These are phyloP conservation scores for Hygrocybe punicea DNA, from an alignment of 768 basidiomycete genomes.

Conservation along the genomic window DNA sequence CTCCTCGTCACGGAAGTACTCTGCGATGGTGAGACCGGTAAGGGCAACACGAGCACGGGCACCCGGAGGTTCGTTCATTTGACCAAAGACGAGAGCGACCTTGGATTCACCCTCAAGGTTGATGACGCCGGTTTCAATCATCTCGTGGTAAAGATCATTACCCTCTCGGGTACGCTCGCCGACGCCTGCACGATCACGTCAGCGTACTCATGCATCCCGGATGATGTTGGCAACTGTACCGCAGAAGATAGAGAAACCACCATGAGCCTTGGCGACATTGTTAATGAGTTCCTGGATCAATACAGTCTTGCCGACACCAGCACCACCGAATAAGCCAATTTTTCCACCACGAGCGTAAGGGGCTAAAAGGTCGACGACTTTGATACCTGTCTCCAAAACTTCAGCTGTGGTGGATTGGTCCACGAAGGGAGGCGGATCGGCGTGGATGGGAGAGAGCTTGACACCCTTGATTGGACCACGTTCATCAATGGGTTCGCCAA, in stretches of 20 bases:
- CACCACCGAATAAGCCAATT: slow-evolving; percentile 99
- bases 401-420: slow-evolving; percentile 99
- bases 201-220: neutral
- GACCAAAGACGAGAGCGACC: slow-evolving; percentile 99
- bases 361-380: slow-evolving; percentile 99
- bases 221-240: slow-evolving; percentile 46
- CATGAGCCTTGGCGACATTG: slow-evolving; percentile 99
- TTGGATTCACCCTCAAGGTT: slow-evolving; percentile 99
- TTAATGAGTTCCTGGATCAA: slow-evolving; percentile 99
- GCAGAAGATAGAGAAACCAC: slow-evolving; percentile 99
- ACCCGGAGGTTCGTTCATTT: slow-evolving; percentile 99
- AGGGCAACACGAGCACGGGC: slow-evolving; percentile 99
- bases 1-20: slow-evolving; percentile 99
- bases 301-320: slow-evolving; percentile 99
- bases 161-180: slow-evolving; percentile 99
- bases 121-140: slow-evolving; percentile 99
- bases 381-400: slow-evolving; percentile 99
- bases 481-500: slow-evolving; percentile 99
- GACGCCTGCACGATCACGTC: slow-evolving; percentile 62
- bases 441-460: slow-evolving; percentile 90
- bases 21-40: slow-evolving; percentile 98
- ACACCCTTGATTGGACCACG: slow-evolving; percentile 98
- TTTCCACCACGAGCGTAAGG: slow-evolving; percentile 99
- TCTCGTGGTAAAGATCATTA: slow-evolving; percentile 98
- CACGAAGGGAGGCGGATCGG: slow-evolving; percentile 94